Conservation (phyloP, 1,284 basidiomycete species). For the Austroboletus novae-zelandiae region DNA sequence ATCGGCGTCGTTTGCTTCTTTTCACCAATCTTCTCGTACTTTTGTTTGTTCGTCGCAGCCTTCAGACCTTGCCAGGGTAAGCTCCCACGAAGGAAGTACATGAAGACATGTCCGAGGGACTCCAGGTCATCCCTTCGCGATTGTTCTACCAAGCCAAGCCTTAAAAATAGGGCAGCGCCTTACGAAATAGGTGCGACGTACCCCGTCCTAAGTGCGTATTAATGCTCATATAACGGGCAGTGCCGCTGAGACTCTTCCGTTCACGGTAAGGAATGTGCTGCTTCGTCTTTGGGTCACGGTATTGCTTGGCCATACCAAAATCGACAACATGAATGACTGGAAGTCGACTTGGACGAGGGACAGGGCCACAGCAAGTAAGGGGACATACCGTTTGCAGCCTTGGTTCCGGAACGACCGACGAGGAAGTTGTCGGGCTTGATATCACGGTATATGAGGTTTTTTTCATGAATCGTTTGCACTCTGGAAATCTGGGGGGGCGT, state of each 20-base stretch:
- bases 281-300: constrained; percentile 97
- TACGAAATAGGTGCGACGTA: constrained; percentile 5
- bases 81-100: constrained; percentile 94
- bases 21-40: constrained; percentile 98
- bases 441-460: constrained; percentile 98
- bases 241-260: constrained; percentile 97
- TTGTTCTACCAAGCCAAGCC: constrained; percentile 42
- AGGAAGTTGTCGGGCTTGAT: constrained; percentile 99
- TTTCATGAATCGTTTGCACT: constrained; percentile 96
- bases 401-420: constrained; percentile 92
- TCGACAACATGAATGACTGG: constrained; percentile 85
- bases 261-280: constrained; percentile 98
- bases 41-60: constrained; percentile 98
- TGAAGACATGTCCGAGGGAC: constrained; percentile 95
- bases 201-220: constrained; percentile 95
- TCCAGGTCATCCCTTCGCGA: constrained; percentile 93
- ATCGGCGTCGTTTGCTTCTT: constrained; percentile 97
- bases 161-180: constrained; percentile 1
- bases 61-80: constrained; percentile 95
- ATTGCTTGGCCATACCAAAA: constrained; percentile 99
- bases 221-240: constrained; percentile 98
- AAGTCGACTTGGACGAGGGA: not conserved
- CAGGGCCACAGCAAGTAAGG: not conserved
- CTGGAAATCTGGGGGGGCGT: constrained; percentile 74
- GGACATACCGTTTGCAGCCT: constrained; percentile 69